Percentiles rank a stretch among this genome's conserved stretches.
Conservation (phyloP, 371 early-diverging fungal genomes). For the Rhizopus sp. region DNA sequence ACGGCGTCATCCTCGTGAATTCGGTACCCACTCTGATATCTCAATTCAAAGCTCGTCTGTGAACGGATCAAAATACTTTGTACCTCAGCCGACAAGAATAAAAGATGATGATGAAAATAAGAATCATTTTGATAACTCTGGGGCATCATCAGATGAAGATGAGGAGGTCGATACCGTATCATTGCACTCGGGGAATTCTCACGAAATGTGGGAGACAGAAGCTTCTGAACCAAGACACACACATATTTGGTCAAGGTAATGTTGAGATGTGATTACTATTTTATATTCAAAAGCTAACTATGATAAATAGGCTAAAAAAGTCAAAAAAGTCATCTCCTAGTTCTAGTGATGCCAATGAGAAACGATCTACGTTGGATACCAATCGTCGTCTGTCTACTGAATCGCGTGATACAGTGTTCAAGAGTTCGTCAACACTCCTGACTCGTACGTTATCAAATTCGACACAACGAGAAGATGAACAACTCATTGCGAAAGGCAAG, state of each 20-base stretch:
- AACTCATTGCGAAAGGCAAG: conserved; percentile 23
- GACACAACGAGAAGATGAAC: conserved; percentile 13
- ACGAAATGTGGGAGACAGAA: conserved; percentile 15
- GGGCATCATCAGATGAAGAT: conserved; percentile 15
- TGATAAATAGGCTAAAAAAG: conserved; percentile 8
- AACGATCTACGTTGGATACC: neutral
- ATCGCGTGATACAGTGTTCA: neutral
- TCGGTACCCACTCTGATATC: neutral
- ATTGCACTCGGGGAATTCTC: conserved; percentile 20
- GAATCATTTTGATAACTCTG: conserved; percentile 3
- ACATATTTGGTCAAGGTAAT: conserved; percentile 23
- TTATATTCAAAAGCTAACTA: neutral
- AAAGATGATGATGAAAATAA: neutral
- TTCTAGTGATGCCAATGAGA: neutral
- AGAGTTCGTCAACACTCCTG: neutral
- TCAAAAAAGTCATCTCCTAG: conserved; percentile 10
- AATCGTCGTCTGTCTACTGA: neutral
- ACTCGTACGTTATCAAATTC: conserved; percentile 9
- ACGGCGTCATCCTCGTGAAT: conserved; percentile 39
- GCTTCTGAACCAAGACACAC: neutral
- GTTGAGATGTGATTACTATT: neutral
- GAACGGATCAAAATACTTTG: neutral
- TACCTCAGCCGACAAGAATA: neutral
- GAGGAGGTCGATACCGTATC: conserved; percentile 18
- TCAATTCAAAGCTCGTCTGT: neutral